phyloP scores from a whole-genome alignment of 495 filamentous ascomycete species.

The Aspergillus nidulans region DNA sequence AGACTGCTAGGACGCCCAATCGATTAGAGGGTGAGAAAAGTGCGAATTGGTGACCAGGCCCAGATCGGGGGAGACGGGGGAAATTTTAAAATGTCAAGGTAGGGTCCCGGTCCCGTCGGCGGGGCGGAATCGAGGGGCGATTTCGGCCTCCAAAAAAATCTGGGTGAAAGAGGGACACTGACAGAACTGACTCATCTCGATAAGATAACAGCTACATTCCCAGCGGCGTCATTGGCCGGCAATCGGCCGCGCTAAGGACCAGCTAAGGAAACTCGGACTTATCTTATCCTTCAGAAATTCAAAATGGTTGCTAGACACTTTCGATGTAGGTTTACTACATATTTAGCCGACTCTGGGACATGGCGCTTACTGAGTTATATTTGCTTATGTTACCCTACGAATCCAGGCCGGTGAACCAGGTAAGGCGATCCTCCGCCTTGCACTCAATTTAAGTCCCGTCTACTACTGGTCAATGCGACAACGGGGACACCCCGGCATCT shows the following conservation, averaged over 20 bases:
- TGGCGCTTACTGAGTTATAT: background rate
- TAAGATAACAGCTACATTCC: slow-evolving; percentile 37
- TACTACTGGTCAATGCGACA: slow-evolving; percentile 1
- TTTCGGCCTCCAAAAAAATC: slow-evolving; percentile 27
- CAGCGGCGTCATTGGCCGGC: slow-evolving; percentile 11
- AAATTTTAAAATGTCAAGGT: slow-evolving; percentile 31
- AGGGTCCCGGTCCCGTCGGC: slow-evolving; percentile 15
- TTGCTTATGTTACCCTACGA: background rate
- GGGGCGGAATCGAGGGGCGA: slow-evolving; percentile 38
- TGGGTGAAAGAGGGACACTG: background rate
- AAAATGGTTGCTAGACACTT: too few relatives aligned
- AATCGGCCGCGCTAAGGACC: background rate
- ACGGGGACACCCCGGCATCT: background rate
- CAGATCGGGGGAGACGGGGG: slow-evolving; percentile 21
- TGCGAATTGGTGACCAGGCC: slow-evolving; percentile 3
- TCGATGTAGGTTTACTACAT: background rate
- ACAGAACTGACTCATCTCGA: slow-evolving; percentile 38
- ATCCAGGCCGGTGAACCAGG: background rate
- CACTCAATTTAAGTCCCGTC: background rate
- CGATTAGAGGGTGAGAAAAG: background rate
- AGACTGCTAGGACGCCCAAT: background rate
- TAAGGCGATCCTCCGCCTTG: background rate
- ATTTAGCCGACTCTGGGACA: background rate
- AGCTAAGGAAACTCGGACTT: background rate
- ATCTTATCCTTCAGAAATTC: background rate